Percentiles rank a stretch among this genome's conserved stretches.
Conservation (phyloP, 2,329 filamentous ascomycete genomes). For the Colletotrichum noveboracense region DNA sequence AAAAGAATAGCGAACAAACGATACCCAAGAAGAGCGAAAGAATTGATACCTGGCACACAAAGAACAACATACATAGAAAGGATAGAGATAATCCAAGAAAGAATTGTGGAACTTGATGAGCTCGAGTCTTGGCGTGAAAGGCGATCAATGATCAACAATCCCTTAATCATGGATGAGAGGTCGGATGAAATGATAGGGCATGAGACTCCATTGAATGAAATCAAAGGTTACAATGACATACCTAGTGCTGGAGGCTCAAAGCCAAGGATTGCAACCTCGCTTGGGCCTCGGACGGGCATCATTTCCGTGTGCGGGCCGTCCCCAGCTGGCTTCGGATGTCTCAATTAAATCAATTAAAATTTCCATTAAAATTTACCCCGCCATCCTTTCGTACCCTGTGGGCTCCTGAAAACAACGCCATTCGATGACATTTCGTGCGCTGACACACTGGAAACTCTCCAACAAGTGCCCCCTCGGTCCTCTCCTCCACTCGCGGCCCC, state of each 20-base stretch:
- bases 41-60: slow-evolving; percentile 2
- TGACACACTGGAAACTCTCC: slow-evolving; percentile 8
- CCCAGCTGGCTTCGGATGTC: slow-evolving; percentile 6
- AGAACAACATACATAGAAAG: not conserved
- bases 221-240: not conserved
- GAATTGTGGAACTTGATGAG: not conserved
- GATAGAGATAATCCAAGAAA: slow-evolving; percentile 17
- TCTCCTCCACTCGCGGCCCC: not conserved
- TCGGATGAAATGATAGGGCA: not conserved
- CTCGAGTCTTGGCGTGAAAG: not conserved
- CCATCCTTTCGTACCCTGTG: not conserved
- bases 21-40: slow-evolving; percentile 11
- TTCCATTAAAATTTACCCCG: slow-evolving; percentile 15
- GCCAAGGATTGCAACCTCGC: not conserved
- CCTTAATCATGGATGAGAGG: not conserved
- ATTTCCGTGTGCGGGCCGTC: slow-evolving; percentile 14
- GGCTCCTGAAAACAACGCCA: slow-evolving; percentile 4
- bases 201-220: not conserved
- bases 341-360: slow-evolving; percentile 17
- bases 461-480: not conserved
- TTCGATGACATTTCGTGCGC: slow-evolving; percentile 13
- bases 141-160: not conserved
- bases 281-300: not conserved
- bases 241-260: not conserved
- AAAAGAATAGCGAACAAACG: slow-evolving; percentile 3